Evolutionary conservation across 495 filamentous ascomycete species (phyloP), one percentile per base, ranked within the genome.

Genomic region (Tuber melanosporum): DNA sequence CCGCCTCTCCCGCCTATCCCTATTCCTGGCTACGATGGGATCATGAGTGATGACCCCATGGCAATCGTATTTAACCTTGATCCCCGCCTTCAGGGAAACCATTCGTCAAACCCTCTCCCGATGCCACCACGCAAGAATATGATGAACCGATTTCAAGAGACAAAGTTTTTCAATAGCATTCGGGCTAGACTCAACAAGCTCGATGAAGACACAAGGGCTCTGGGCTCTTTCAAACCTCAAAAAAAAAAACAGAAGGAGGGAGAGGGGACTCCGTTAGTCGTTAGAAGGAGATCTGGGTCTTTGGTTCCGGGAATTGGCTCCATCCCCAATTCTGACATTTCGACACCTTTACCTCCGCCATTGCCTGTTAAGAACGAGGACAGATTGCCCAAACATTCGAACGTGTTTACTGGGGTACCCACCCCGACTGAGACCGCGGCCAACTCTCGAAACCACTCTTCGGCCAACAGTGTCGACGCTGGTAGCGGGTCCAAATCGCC

Each of bases 31-130:
- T 74, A 79, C 22, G 74, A 74, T 22, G 62, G 80, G 20, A 75
- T 82, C 52, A 82, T 82, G 71, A 82, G 74, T 39, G 79, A 77
- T 36, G 75, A 73, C 43, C 74, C 77, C 12, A 75, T 82, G 72
- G 81, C 81, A 57, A 47, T 74, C 32, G 81, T 82, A 75, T 82
- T 79, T 78, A 77, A 82, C 42, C 80, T 82, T 36, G 80, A 82
- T 62, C 81, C 81, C 14, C 77, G 77, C 70, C 80, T 81, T 41
- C 79, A 80, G 44, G 72, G 74, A 22, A 74, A 62, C 36, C 73
- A 22, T 43, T 76, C 52, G 49, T 76, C 75, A 73, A 46, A 71
- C 44, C 77, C 77, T 47, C 78, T 57, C 42, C 36, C 57, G 1
- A 66, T 66, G 26, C 26, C 57, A 36, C 32, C 57, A 66, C 57